phyloP scores from a whole-genome alignment of 169 alveolate genomes.

The Blepharisma undulans region DNA sequence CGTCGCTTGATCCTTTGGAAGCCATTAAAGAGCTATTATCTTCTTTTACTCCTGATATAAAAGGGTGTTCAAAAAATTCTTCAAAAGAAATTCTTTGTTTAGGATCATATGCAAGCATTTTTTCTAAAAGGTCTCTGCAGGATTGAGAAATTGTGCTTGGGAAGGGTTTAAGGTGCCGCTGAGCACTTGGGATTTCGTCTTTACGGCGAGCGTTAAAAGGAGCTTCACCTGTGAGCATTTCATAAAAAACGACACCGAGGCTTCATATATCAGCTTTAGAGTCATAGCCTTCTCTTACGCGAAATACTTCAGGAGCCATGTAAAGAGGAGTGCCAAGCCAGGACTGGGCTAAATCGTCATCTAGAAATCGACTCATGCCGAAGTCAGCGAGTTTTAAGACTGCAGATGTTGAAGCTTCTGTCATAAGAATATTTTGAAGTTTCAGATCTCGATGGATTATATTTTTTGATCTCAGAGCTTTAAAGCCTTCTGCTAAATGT shows the following conservation, averaged over 20 bases:
- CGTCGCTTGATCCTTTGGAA: not conserved
- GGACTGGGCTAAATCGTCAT: conserved; percentile 52
- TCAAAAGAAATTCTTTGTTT: conserved; percentile 51
- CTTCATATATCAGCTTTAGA: conserved; percentile 75
- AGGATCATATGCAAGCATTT: conserved; percentile 44
- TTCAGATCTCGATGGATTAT: conserved; percentile 77
- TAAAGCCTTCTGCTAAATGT: conserved; percentile 66
- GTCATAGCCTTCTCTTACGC: conserved; percentile 52
- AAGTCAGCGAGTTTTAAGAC: conserved; percentile 72
- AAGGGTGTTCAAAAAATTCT: conserved; percentile 60
- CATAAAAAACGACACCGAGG: conserved; percentile 69
- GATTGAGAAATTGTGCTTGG: conserved; percentile 38
- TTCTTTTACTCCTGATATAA: conserved; percentile 3
- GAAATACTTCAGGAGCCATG: conserved; percentile 78
- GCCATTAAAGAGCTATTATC: not conserved
- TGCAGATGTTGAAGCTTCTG: conserved; percentile 48
- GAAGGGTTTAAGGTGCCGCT: conserved; percentile 20
- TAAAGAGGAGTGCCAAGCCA: conserved; percentile 76
- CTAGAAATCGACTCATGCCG: conserved; percentile 66
- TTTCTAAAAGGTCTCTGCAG: conserved; percentile 47
- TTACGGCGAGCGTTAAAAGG: conserved; percentile 60
- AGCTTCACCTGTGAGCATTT: conserved; percentile 68
- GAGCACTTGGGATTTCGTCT: conserved; percentile 35
- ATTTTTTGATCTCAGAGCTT: conserved; percentile 54
- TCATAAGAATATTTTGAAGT: conserved; percentile 67